Evolutionary conservation across 306 rosid genomes (phyloP), one percentile per base, ranked within the genome.

Genomic region (Arachis hypogaea): DNA sequence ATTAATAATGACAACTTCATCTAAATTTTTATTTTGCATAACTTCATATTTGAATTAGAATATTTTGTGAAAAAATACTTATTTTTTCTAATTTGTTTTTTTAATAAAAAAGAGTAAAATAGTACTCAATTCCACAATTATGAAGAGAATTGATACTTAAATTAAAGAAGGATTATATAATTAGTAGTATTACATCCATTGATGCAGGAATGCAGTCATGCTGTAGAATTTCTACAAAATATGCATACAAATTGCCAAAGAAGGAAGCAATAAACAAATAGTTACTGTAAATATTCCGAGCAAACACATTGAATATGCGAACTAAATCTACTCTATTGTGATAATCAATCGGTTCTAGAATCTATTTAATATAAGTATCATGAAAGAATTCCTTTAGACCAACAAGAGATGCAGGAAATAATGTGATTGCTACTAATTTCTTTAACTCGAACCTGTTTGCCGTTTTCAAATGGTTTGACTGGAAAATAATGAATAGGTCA

Each of bases 331-430:
- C 63, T 56, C 88, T 75, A 30, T 71, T 81, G 64, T 40, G 47
- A 75, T 84, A 84, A 66, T 84, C 85, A 74, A 78, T 16, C 56
- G 79, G 80, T 75, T 44, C 75, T n/a, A 85, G 88, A 64, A 63
- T 44, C 55, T 29, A 42, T 56, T 46, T 66, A 43, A 30, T 63
- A 58, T 70, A 84, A 58, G 74, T 55, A 57, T 84, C 79, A 61
- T n/a, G 55, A 66, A 84, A 81, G 49, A 84, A 77, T 33, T 33
- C 59, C 69, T 84, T 81, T 57, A 84, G 80, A 58, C 16, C 68
- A 36, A 16, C 18, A 0, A 75, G 9, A 12, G 14, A 11, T 4
- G 22, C 66, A 55, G 77, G 69, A 33, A 30, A 55, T 46, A 84
- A 71, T 38, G 57, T 71, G 58, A 81, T 56, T 69, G 45, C 71